Evolutionary conservation across 1,284 basidiomycete species (phyloP).

Genomic region (Inonotus hispidus): DNA sequence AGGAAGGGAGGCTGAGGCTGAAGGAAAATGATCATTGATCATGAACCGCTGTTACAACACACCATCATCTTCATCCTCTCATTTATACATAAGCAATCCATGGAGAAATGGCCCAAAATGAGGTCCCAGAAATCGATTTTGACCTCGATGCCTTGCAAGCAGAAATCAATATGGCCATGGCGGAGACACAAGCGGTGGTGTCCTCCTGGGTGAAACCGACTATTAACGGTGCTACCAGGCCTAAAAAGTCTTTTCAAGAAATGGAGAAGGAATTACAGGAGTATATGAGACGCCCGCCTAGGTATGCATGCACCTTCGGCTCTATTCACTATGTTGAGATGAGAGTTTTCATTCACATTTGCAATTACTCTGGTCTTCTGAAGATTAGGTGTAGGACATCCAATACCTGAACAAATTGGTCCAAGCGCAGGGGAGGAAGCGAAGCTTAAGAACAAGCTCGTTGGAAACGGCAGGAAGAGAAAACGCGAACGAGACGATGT

Average conservation of each 20-base stretch:
- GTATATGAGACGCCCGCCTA: conserved; percentile 58
- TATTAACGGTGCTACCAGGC: conserved; percentile 27
- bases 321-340: background rate
- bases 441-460: conserved; percentile 51
- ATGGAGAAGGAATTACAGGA: conserved; percentile 55
- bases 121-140: conserved; percentile 37
- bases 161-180: conserved; percentile 72
- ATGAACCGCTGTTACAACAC: background rate
- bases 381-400: conserved; percentile 67
- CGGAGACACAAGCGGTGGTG: conserved; percentile 62
- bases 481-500: conserved; percentile 20
- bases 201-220: conserved; percentile 66
- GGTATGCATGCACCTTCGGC: conserved; percentile 42
- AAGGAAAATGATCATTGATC: too few species aligned
- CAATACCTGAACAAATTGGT: conserved; percentile 41
- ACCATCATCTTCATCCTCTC: background rate
- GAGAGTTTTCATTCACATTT: background rate
- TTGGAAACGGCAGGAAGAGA: conserved; percentile 44
- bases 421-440: conserved; percentile 39
- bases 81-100: background rate
- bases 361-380: conserved; percentile 5
- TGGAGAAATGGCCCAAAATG: conserved; percentile 19
- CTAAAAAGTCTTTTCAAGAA: conserved; percentile 23
- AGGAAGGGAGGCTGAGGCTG: too few species aligned
- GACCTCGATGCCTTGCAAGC: conserved; percentile 65